These are phyloP conservation scores for Syzygium aromaticum DNA, from an alignment of 345 rosid species.

Conservation along the genomic window DNA sequence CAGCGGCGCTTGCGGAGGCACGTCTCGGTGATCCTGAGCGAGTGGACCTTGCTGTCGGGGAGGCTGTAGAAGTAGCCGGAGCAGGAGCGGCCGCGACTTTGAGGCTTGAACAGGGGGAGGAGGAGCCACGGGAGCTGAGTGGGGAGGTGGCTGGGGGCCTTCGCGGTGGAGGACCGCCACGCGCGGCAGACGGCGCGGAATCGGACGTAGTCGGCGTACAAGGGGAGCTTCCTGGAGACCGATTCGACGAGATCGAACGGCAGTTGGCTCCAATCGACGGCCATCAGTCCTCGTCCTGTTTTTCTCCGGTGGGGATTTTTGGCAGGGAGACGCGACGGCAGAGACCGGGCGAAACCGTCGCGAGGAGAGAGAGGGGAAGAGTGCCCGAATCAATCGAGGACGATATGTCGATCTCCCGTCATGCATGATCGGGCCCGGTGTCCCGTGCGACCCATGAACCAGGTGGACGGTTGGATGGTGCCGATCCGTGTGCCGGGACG, in stretches of 20 bases:
- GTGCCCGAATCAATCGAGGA: background rate
- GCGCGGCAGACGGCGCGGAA: conserved; percentile 29
- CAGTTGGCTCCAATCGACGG: conserved; percentile 40
- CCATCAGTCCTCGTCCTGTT: conserved; percentile 8
- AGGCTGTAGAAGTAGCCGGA: conserved; percentile 34
- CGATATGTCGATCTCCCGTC: background rate
- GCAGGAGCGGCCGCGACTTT: background rate
- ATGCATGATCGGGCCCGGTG: background rate
- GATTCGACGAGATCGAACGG: conserved; percentile 31
- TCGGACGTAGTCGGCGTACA: conserved; percentile 40
- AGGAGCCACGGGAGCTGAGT: conserved; percentile 58
- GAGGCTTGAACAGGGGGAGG: conserved; percentile 23
- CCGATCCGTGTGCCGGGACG: background rate
- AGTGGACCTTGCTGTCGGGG: conserved; percentile 21
- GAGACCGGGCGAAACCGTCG: background rate
- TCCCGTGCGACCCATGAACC: background rate
- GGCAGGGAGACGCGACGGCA: background rate
- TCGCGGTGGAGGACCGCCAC: conserved; percentile 29
- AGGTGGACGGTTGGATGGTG: background rate
- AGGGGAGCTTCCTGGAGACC: conserved; percentile 18
- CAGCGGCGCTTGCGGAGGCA: conserved; percentile 27
- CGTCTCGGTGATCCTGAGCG: conserved; percentile 15
- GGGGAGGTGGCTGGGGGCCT: conserved; percentile 32
- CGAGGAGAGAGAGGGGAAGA: background rate
- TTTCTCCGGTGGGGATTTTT: background rate